Evolutionary conservation across 176 grass and related monocot genomes (phyloP).

Genomic region (bread wheat (Triticum aestivum)): DNA sequence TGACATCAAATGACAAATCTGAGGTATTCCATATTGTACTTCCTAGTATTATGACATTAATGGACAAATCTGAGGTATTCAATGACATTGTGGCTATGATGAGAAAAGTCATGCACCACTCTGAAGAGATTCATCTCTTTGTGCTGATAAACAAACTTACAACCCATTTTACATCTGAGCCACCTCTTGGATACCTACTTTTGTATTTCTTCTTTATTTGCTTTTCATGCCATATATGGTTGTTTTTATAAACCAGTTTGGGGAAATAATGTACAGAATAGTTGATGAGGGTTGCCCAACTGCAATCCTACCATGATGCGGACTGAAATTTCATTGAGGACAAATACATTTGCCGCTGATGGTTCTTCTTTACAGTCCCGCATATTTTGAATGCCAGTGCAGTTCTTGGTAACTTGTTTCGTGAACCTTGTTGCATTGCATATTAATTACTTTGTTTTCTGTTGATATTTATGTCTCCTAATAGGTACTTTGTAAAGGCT

Average conservation of each 20-base stretch:
- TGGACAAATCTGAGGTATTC: not conserved
- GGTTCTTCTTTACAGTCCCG: not conserved
- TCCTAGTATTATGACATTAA: constrained; percentile 11
- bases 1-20: constrained; percentile 29
- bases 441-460: not conserved
- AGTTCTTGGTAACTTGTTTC: too few relatives aligned
- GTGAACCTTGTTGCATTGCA: not conserved
- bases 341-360: constrained; percentile 46
- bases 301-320: constrained; percentile 44
- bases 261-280: not conserved
- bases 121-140: constrained; percentile 17
- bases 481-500: constrained; percentile 10
- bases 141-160: constrained; percentile 48
- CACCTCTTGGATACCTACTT: not conserved
- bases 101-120: constrained; percentile 62
- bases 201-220: too few relatives aligned
- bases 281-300: constrained; percentile 40
- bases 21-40: not conserved
- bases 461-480: constrained; percentile 50
- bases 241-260: not conserved
- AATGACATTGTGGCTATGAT: constrained; percentile 21
- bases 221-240: not conserved
- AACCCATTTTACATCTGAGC: constrained; percentile 55
- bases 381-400: too few relatives aligned
- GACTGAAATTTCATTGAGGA: constrained; percentile 52